Conservation (phyloP, 177 flowering plant genomes). For the Vitis hybrid region DNA sequence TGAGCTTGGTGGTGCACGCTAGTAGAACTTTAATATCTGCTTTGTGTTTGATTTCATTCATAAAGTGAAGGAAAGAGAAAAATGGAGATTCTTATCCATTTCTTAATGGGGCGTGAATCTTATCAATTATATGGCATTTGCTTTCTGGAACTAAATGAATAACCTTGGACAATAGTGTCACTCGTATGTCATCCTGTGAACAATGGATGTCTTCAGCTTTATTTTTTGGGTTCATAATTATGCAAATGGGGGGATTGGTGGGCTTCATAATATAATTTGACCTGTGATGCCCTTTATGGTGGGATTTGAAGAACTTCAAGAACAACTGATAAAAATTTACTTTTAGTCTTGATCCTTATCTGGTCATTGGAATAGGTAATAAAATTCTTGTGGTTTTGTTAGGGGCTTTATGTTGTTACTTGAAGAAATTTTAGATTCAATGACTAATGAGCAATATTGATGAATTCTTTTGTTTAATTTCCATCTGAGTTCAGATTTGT, state of each 20-base stretch:
- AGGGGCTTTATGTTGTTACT: background rate
- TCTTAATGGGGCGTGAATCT: background rate
- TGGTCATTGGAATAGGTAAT: background rate
- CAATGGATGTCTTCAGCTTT: background rate
- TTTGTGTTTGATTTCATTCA: background rate
- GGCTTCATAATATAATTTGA: too few species aligned
- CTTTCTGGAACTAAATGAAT: background rate
- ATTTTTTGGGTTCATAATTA: background rate
- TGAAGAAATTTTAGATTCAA: background rate
- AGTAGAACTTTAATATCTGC: background rate
- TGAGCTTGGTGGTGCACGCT: too few species aligned
- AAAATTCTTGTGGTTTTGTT: background rate
- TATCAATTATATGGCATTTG: background rate
- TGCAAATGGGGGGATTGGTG: background rate
- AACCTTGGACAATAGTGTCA: background rate
- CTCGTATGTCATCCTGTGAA: background rate
- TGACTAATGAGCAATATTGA: background rate
- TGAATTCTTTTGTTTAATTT: background rate
- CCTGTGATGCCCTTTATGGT: background rate
- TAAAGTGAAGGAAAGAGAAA: background rate
- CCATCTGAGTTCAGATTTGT: background rate
- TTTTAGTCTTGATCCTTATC: background rate
- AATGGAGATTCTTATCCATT: background rate
- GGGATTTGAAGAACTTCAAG: background rate
- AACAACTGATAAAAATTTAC: background rate